These are phyloP conservation scores for Boletus subcaerulescens DNA, from an alignment of 768 basidiomycete genomes.

Conservation along the genomic window DNA sequence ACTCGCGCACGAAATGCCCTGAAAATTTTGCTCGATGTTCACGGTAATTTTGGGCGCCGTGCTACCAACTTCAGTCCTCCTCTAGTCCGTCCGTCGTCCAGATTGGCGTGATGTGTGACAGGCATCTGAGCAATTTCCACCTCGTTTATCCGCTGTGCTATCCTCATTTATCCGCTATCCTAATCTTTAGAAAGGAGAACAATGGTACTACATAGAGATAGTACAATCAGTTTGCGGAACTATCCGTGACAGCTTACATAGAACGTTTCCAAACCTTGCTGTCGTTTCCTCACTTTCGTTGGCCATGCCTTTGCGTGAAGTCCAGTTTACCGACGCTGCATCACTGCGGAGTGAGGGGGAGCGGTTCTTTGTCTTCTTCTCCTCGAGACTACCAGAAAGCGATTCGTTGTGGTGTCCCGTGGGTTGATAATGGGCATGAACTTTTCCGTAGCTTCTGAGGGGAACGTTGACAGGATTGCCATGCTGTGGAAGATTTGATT, in stretches of 20 bases:
- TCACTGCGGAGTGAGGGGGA: constrained; percentile 44
- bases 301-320: constrained; percentile 51
- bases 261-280: background rate
- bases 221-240: constrained; percentile 1
- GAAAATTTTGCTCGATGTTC: constrained; percentile 85
- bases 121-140: background rate
- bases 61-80: constrained; percentile 37
- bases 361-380: constrained; percentile 64
- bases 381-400: constrained; percentile 56
- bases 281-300: background rate
- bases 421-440: constrained; percentile 19
- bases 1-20: constrained; percentile 93
- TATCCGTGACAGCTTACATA: constrained; percentile 5
- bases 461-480: constrained; percentile 55
- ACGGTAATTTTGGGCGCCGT: constrained; percentile 80
- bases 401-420: constrained; percentile 67
- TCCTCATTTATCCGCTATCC: constrained; percentile 13
- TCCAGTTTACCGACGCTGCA: constrained; percentile 30
- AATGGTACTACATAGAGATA: constrained; percentile 6
- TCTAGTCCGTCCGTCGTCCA: constrained; percentile 18
- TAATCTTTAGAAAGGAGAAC: constrained; percentile 17
- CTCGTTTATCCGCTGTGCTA: background rate
- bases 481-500: constrained; percentile 55
- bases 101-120: constrained; percentile 14
- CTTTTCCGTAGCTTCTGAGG: constrained; percentile 5